Evolutionary conservation across 2,329 filamentous ascomycete species (phyloP).

Genomic region (Calonectria ilicicola): DNA sequence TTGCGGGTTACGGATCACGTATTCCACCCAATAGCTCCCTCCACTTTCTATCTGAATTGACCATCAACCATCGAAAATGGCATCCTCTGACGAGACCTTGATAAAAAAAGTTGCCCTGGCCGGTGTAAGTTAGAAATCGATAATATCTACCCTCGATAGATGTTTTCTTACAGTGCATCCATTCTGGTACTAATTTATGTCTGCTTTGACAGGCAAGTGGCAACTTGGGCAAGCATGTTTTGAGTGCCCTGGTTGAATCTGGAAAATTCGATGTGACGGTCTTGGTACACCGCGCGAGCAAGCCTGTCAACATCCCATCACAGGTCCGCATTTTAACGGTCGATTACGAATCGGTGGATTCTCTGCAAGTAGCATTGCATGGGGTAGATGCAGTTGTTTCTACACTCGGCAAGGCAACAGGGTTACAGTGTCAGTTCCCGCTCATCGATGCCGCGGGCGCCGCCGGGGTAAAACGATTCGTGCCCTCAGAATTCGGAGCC

Average conservation of each 20-base stretch:
- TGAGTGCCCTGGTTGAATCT: not conserved
- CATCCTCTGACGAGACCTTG: not conserved
- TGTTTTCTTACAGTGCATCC: too few species aligned
- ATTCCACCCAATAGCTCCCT: not conserved
- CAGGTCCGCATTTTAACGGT: not conserved
- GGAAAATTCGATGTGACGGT: constrained; percentile 12
- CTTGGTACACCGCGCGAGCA: not conserved
- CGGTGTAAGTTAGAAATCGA: not conserved
- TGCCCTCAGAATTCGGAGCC: constrained; percentile 20
- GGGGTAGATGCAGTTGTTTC: constrained; percentile 13
- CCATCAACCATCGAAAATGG: not conserved
- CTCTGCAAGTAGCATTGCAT: not conserved
- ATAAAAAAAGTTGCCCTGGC: not conserved
- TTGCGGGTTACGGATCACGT: not conserved
- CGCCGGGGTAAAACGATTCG: constrained; percentile 11
- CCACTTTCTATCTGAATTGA: not conserved
- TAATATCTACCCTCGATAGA: not conserved
- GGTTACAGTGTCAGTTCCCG: constrained; percentile 8
- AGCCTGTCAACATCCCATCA: not conserved
- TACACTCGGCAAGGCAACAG: constrained; percentile 12
- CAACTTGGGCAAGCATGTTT: constrained; percentile 4
- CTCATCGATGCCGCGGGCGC: constrained; percentile 15
- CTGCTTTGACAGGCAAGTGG: constrained; percentile 1
- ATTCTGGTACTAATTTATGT: not conserved
- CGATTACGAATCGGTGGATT: constrained; percentile 15